Conservation (phyloP, 495 filamentous ascomycete genomes). For the Annulohypoxylon nitens region DNA sequence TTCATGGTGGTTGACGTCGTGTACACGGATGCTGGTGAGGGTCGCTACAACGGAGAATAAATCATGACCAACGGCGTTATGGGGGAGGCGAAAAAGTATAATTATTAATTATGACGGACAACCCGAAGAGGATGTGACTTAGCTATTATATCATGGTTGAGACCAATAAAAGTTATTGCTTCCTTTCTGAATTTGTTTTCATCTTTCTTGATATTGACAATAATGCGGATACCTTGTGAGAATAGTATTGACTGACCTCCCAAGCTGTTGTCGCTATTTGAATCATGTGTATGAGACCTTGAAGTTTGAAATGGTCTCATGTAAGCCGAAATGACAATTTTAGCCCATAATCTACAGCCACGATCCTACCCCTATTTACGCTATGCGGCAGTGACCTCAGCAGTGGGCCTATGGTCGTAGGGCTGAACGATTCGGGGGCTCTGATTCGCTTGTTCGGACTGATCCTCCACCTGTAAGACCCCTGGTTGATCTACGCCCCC, state of each 20-base stretch:
- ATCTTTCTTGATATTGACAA: background rate
- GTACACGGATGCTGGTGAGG: constrained; percentile 50
- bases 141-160: background rate
- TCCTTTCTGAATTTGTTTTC: background rate
- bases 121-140: constrained; percentile 6
- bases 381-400: background rate
- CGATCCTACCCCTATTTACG: background rate
- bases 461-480: constrained; percentile 21
- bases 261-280: background rate
- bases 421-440: constrained; percentile 11
- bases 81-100: constrained; percentile 9
- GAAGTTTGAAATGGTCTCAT: background rate
- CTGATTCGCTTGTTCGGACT: constrained; percentile 36
- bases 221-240: too few relatives aligned
- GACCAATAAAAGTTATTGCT: constrained; percentile 35
- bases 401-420: background rate
- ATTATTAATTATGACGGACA: constrained; percentile 2
- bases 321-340: background rate
- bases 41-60: constrained; percentile 45
- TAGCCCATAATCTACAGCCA: background rate
- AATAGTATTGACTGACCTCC: too few relatives aligned
- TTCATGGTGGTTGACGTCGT: constrained; percentile 56
- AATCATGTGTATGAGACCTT: background rate
- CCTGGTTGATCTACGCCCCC: constrained; percentile 24
- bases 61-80: background rate